A percentile compares a stretch with the other conserved stretches of the same genome.
Conservation (phyloP, 768 basidiomycete genomes). For the Auricularia auricula-judae region DNA sequence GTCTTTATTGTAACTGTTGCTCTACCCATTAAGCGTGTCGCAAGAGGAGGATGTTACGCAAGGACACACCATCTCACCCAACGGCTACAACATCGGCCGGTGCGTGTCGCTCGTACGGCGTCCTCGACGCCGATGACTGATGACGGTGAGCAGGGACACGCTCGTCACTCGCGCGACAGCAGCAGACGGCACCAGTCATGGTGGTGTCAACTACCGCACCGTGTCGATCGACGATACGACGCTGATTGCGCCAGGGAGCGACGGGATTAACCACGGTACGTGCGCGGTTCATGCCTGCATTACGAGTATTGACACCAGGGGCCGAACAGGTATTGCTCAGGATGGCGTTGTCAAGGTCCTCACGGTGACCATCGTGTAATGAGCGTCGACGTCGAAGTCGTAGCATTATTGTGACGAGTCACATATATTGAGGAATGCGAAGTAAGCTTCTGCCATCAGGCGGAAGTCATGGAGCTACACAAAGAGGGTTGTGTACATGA, state of each 20-base stretch:
- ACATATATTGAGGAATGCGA: too few relatives aligned
- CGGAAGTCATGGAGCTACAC: too few relatives aligned
- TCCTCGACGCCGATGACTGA: background rate
- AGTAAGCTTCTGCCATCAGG: too few relatives aligned
- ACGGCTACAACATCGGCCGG: slow-evolving; percentile 43
- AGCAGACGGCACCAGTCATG: slow-evolving; percentile 26
- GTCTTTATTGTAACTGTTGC: background rate
- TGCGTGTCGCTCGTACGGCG: slow-evolving; percentile 10
- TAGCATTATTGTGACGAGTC: too few relatives aligned
- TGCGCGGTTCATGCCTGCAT: background rate
- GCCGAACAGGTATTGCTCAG: slow-evolving; percentile 38
- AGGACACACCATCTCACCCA: slow-evolving; percentile 30
- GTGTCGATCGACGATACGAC: slow-evolving; percentile 37
- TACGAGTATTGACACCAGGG: background rate
- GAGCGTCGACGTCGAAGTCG: too few relatives aligned
- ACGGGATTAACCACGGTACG: slow-evolving; percentile 46
- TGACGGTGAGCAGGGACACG: slow-evolving; percentile 19
- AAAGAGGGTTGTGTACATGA: too few relatives aligned
- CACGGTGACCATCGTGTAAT: slow-evolving; percentile 36
- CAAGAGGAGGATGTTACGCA: slow-evolving; percentile 30
- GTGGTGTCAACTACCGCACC: slow-evolving; percentile 37
- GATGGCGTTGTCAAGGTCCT: slow-evolving; percentile 47
- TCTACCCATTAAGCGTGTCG: slow-evolving; percentile 27
- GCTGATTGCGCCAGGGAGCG: slow-evolving; percentile 39
- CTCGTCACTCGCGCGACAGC: slow-evolving; percentile 25